Evolutionary conservation across 106 monocot genomes (phyloP), one percentile per base, ranked within the genome.

Genomic region (Dendrobium huoshanense): DNA sequence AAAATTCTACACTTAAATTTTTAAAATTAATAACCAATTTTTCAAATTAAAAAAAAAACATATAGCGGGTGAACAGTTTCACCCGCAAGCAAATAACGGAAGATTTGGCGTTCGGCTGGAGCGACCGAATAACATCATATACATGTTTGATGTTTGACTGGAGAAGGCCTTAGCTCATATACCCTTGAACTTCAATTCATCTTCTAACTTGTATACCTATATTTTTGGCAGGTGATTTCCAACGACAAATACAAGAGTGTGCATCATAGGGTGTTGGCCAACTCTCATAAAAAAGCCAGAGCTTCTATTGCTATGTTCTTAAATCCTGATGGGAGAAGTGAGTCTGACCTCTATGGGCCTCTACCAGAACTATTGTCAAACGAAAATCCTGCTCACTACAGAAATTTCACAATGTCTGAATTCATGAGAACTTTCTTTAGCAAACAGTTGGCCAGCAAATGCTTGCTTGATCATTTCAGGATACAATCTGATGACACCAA

Each of bases 391-490:
- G 76, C 85, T 64, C 43, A 72, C 19, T 85, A 85, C 67, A 79
- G 91, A 13, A 81, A 85, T 16, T 81, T 95, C 82, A 89, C 91
- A n/a, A 70, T 95, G 79, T 1, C 76, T 0, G 92, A 95, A 67
- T 92, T 83, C 79, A 16, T 93, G 83, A 77, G 65, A 29, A 55
- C 75, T 7, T 95, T 88, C 81, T 92, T 91, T 48, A 85, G 79
- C 20, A 91, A 82, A 48, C 74, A 80, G 49, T 78, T 95, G 75
- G 79, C 51, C 4, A 81, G 81, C 75, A 81, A 75, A 76, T 9
- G 43, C 43, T 10, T 81, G 18, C 11, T 81, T 41, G 75, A 81
- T 73, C 22, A 75, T 58, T 81, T 81, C 42, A 81, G 31, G 19
- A 5, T 68, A 20, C 20, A 58, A 20, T 0, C 58, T 58, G 58